These are phyloP conservation scores for Aspergillus conjunctus DNA, from an alignment of 495 filamentous ascomycete genomes.

Conservation along the genomic window DNA sequence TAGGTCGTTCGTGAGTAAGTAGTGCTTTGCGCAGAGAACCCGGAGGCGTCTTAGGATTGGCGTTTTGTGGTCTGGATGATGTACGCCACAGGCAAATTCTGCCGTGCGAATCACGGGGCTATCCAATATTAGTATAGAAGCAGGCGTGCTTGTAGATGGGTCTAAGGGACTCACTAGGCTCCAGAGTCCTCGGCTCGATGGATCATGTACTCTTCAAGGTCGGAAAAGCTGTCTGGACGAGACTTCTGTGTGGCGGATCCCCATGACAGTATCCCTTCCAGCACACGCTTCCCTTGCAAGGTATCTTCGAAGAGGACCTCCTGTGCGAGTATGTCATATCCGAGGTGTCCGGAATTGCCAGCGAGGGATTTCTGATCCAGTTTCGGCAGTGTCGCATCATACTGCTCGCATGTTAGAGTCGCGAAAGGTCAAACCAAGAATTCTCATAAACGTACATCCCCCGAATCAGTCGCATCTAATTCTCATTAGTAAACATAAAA, in stretches of 20 bases:
- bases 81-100: slow-evolving; percentile 11
- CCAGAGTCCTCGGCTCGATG: slow-evolving; percentile 16
- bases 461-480: slow-evolving; percentile 15
- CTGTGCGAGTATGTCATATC: slow-evolving; percentile 7
- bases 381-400: neutral
- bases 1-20: slow-evolving; percentile 22
- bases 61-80: neutral
- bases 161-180: slow-evolving; percentile 5
- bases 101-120: slow-evolving; percentile 18
- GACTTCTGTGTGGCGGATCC: neutral
- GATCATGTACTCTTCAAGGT: slow-evolving; percentile 17
- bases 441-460: slow-evolving; percentile 12
- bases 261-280: slow-evolving; percentile 15
- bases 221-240: neutral
- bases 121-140: neutral
- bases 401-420: neutral
- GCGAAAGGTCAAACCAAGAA: neutral
- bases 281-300: slow-evolving; percentile 11
- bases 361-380: neutral
- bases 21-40: slow-evolving; percentile 19
- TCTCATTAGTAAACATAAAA: neutral
- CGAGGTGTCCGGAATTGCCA: slow-evolving; percentile 3
- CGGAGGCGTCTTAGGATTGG: neutral
- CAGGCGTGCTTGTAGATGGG: neutral
- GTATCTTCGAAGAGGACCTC: slow-evolving; percentile 15